Percentiles rank a stretch among this genome's conserved stretches.
These are phyloP conservation scores for Arabidopsis suecica DNA, from an alignment of 345 rosid genomes.

Conservation along the genomic window DNA sequence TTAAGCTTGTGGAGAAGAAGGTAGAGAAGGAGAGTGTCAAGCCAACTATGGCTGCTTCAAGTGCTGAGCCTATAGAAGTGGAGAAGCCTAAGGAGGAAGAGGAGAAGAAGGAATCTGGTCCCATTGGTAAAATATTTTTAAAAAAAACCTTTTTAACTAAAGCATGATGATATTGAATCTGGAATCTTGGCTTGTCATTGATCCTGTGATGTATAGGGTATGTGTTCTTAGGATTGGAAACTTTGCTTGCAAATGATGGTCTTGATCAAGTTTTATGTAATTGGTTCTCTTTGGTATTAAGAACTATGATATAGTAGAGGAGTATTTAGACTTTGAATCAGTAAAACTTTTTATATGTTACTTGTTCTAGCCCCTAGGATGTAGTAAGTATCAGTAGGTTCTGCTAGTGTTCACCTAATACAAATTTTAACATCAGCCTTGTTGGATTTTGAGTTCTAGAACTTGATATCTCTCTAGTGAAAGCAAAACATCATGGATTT, in stretches of 20 bases:
- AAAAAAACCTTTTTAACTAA: not conserved
- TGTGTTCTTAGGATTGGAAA: constrained; percentile 13
- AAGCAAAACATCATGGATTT: not conserved
- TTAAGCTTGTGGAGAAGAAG: constrained; percentile 41
- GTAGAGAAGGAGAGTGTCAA: constrained; percentile 33
- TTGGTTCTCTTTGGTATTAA: not conserved
- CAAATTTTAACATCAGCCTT: not conserved
- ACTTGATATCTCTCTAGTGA: not conserved
- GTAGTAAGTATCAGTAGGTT: not conserved
- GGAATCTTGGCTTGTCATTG: not conserved
- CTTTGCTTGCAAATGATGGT: constrained; percentile 15
- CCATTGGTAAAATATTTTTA: constrained; percentile 37
- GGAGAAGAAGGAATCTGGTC: constrained; percentile 45
- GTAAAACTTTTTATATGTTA: not conserved
- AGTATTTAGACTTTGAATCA: not conserved
- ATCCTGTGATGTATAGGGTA: not conserved
- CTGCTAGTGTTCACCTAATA: not conserved
- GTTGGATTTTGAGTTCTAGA: not conserved
- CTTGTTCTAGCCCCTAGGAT: not conserved
- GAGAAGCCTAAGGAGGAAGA: constrained; percentile 53
- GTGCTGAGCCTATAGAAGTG: constrained; percentile 36
- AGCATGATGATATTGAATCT: not conserved
- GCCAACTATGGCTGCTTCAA: constrained; percentile 39
- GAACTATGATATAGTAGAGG: not conserved
- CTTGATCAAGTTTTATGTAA: constrained; percentile 12